Evolutionary conservation across 73 alveolate species (phyloP).

Genomic region (Durusdinium trenchii): DNA sequence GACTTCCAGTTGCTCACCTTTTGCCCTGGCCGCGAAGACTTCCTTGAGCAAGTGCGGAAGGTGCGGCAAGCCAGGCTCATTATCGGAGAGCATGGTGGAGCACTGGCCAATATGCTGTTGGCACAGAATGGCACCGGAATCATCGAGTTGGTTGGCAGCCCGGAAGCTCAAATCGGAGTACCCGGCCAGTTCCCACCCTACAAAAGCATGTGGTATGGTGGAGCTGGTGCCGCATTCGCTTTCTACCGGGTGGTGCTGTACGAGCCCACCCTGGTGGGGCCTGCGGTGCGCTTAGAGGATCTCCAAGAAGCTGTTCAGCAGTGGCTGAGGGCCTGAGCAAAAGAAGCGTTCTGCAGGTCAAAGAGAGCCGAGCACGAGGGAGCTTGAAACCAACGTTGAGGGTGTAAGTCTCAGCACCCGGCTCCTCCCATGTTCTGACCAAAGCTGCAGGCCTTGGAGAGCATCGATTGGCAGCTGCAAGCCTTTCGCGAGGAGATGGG

Average conservation of each 20-base stretch:
- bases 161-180: constrained; percentile 21
- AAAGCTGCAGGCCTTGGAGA: too few relatives aligned
- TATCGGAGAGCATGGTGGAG: constrained; percentile 49
- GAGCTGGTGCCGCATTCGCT: constrained; percentile 17
- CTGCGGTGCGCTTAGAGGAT: not conserved
- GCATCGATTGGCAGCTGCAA: too few relatives aligned
- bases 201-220: constrained; percentile 31
- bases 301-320: constrained; percentile 6
- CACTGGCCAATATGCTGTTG: constrained; percentile 41
- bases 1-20: not conserved
- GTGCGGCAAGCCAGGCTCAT: constrained; percentile 52
- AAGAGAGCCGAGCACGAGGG: too few relatives aligned
- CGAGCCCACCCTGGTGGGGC: not conserved
- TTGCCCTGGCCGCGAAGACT: constrained; percentile 59
- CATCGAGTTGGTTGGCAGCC: constrained; percentile 59
- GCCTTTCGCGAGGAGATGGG: too few relatives aligned
- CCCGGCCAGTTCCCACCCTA: constrained; percentile 38
- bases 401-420: too few relatives aligned
- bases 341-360: too few relatives aligned
- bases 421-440: too few relatives aligned
- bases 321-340: not conserved
- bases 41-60: constrained; percentile 56
- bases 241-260: constrained; percentile 37
- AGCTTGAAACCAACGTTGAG: not conserved
- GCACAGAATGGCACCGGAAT: constrained; percentile 25